These are phyloP conservation scores for Solanum paucissectum DNA, from an alignment of 257 asterid species.

Conservation along the genomic window DNA sequence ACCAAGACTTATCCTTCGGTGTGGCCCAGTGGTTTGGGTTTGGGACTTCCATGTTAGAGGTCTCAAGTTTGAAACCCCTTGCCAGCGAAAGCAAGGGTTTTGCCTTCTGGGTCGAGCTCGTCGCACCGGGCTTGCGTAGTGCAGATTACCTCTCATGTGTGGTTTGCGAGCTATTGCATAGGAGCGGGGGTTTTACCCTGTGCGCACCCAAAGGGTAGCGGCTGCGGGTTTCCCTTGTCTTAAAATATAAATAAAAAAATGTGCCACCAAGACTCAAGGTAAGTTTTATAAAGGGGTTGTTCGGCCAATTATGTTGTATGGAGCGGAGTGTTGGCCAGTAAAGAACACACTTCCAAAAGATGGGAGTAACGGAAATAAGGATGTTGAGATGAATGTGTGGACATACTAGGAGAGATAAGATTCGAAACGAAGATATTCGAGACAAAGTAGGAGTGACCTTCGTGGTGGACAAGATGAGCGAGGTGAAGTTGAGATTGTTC, in stretches of 20 bases:
- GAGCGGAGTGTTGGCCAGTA: neutral
- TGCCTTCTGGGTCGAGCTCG: no score
- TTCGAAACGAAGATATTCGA: neutral
- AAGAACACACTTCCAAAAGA: neutral
- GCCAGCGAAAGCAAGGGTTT: no score
- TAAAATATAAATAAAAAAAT: no score
- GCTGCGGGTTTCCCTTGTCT: no score
- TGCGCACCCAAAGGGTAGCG: no score
- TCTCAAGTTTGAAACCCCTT: no score
- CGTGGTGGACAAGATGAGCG: neutral
- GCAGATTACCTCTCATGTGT: no score
- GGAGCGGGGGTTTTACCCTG: no score
- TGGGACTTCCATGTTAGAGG: neutral
- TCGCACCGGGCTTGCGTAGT: no score
- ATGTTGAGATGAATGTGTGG: neutral
- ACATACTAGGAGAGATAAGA: neutral
- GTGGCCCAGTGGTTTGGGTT: neutral
- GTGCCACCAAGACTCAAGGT: no score
- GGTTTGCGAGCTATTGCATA: no score
- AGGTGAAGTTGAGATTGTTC: neutral
- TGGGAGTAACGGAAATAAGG: neutral
- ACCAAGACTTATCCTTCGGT: neutral
- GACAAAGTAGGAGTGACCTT: neutral
- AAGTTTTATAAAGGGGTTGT: neutral
- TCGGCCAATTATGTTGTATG: neutral